Evolutionary conservation across 768 basidiomycete species (phyloP).

Genomic region (Termitomyces sp.): DNA sequence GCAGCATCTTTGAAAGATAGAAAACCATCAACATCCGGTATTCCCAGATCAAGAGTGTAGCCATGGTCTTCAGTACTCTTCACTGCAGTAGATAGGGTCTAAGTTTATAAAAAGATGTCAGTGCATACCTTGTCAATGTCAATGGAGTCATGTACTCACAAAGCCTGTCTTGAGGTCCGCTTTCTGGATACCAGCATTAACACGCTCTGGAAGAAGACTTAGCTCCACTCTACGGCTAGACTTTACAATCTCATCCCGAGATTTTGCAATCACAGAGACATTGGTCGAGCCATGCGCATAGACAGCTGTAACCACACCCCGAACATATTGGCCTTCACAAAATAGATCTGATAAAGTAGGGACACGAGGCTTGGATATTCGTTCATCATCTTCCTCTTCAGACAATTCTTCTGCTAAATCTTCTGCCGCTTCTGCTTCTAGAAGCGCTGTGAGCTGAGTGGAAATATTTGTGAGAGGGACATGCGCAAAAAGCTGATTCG

Average conservation of each 20-base stretch:
- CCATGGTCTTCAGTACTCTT: slow-evolving; percentile 93
- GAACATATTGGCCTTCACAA: slow-evolving; percentile 78
- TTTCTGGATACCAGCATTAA: slow-evolving; percentile 78
- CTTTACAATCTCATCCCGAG: slow-evolving; percentile 61
- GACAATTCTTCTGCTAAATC: slow-evolving; percentile 41
- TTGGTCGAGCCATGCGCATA: slow-evolving; percentile 65
- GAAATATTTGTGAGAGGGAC: slow-evolving; percentile 93
- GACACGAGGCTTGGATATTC: slow-evolving; percentile 24
- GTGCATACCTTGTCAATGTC: not conserved
- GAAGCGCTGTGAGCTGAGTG: slow-evolving; percentile 60
- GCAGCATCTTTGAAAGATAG: slow-evolving; percentile 70
- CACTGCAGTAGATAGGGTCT: slow-evolving; percentile 75
- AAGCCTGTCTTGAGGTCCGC: slow-evolving; percentile 70
- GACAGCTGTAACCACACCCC: slow-evolving; percentile 65
- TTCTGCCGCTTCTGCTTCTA: slow-evolving; percentile 71
- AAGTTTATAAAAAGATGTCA: slow-evolving; percentile 10
- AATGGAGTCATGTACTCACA: slow-evolving; percentile 40
- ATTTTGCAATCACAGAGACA: slow-evolving; percentile 47
- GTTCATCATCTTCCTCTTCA: slow-evolving; percentile 43
- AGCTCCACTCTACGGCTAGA: slow-evolving; percentile 79
- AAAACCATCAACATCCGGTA: slow-evolving; percentile 78
- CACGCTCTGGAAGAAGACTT: slow-evolving; percentile 74
- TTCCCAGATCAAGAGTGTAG: slow-evolving; percentile 82
- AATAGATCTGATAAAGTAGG: slow-evolving; percentile 80
- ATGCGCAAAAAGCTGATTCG: slow-evolving; percentile 90